Percentiles rank a stretch among this genome's conserved stretches.
Evolutionary conservation across 176 grass and related monocot species (phyloP).

Genomic region (Oryza officinalis): DNA sequence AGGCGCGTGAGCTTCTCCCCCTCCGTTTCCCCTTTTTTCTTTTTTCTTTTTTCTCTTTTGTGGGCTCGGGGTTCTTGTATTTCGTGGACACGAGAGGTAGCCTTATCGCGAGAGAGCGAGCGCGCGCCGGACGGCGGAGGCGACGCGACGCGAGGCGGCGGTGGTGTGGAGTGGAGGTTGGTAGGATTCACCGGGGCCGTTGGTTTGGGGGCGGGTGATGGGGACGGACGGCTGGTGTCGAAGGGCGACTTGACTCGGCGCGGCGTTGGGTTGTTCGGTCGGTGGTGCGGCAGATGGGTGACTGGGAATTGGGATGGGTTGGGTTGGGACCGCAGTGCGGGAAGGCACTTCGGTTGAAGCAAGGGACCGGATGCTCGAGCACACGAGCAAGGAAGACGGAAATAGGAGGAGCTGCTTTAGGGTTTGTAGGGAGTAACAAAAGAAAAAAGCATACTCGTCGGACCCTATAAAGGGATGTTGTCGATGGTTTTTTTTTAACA

Average conservation of each 20-base stretch:
- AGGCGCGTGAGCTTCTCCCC: conserved; percentile 25
- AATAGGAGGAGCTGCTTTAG: neutral
- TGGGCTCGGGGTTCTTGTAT: conserved; percentile 13
- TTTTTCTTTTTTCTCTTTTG: neutral
- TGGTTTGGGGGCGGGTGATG: conserved; percentile 13
- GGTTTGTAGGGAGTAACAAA: too few species aligned
- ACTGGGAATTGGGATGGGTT: neutral
- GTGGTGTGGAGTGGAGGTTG: conserved; percentile 1
- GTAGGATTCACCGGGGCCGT: conserved; percentile 33
- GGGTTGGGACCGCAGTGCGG: neutral
- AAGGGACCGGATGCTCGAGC: conserved; percentile 33
- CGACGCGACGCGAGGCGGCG: neutral
- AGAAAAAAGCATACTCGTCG: too few species aligned
- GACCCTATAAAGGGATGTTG: too few species aligned
- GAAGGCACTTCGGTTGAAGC: conserved; percentile 2
- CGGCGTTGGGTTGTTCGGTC: neutral
- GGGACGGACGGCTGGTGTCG: conserved; percentile 31
- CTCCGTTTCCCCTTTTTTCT: neutral
- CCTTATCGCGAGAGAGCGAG: conserved; percentile 50
- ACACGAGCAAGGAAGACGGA: neutral
- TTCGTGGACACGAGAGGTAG: conserved; percentile 46
- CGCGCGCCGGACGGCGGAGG: neutral
- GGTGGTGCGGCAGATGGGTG: too few species aligned
- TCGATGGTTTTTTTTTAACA: too few species aligned
- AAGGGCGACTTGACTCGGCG: neutral